Base-by-base conservation (phyloP, 78 protist species). In the Trichosphaerium sp. region DNA sequence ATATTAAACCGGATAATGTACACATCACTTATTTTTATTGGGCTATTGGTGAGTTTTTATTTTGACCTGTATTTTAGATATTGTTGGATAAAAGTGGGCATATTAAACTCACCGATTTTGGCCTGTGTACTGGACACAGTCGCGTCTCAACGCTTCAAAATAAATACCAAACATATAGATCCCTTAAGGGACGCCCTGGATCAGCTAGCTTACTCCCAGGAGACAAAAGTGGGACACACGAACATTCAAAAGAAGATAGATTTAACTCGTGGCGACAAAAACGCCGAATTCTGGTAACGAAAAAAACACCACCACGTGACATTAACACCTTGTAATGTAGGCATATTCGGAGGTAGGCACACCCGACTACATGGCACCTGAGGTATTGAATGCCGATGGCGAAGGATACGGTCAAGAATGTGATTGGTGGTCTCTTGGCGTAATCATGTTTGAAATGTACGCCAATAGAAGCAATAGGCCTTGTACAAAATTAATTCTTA, bases 291-390 rank as follows among this genome's bases (percentile, higher is more conserved):
- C n/a, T n/a, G n/a, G n/a, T n/a, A n/a, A n/a, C n/a, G n/a, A n/a
- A n/a, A n/a, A n/a, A n/a, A n/a, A n/a, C n/a, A n/a, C n/a, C n/a
- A n/a, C n/a, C n/a, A n/a, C n/a, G n/a, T n/a, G n/a, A n/a, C n/a
- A n/a, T n/a, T n/a, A n/a, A n/a, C n/a, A n/a, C n/a, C n/a, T n/a
- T n/a, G n/a, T n/a, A n/a, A n/a, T 18, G 52, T 34, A 18, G 61
- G 61, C 61, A 12, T 56, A 56, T 14, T 56, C 61, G 52, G 44
- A 81, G 5, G 89, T 82, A 18, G 89, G 89, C 6, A 73, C 83
- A 0, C 85, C 88, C 0, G 90, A 88, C 68, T 89, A 91, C 75
- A 85, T 88, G 2, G 85, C 90, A 7, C 94, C 90, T 3, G 93
- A 88, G 47, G 71, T 82, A 29, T 56, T 81, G 26, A 10, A 48